phyloP scores from a whole-genome alignment of 176 grass and related monocot genomes.

The Ampelocalamus luodianensis region DNA sequence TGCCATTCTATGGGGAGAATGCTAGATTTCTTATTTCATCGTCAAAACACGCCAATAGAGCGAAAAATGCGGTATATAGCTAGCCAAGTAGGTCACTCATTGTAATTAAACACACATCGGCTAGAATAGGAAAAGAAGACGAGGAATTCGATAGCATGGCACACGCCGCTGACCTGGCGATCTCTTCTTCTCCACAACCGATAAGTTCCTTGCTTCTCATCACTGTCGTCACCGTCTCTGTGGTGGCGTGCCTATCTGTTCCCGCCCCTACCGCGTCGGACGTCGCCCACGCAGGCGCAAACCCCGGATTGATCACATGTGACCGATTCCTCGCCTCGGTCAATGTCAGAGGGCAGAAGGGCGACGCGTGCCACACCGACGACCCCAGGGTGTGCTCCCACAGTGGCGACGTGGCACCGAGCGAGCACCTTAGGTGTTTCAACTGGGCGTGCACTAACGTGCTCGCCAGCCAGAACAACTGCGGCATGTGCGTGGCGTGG shows the following conservation, averaged over 20 bases:
- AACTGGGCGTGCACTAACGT: constrained; percentile 50
- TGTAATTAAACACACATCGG: not conserved
- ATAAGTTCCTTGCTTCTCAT: not conserved
- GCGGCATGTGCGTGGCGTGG: constrained; percentile 56
- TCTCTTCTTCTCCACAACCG: not conserved
- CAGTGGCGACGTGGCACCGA: not conserved
- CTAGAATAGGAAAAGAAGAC: not conserved
- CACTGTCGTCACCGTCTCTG: not conserved
- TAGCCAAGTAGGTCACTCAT: not conserved
- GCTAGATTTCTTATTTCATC: too few species aligned
- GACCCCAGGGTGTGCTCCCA: not conserved
- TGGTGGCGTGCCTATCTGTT: not conserved
- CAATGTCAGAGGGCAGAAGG: not conserved
- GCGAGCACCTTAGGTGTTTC: constrained; percentile 42
- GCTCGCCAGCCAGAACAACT: constrained; percentile 49
- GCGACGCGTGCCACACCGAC: constrained; percentile 5
- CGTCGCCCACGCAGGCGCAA: not conserved
- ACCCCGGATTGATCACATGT: not conserved
- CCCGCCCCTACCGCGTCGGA: not conserved
- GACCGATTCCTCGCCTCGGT: constrained; percentile 39
- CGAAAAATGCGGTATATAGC: too few species aligned
- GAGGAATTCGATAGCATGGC: not conserved
- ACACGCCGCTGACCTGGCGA: not conserved
- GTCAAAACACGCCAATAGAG: too few species aligned
- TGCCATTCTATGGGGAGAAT: too few species aligned